These are phyloP conservation scores for Leptomonas seymouri DNA, from an alignment of 208 protist species.

Conservation along the genomic window DNA sequence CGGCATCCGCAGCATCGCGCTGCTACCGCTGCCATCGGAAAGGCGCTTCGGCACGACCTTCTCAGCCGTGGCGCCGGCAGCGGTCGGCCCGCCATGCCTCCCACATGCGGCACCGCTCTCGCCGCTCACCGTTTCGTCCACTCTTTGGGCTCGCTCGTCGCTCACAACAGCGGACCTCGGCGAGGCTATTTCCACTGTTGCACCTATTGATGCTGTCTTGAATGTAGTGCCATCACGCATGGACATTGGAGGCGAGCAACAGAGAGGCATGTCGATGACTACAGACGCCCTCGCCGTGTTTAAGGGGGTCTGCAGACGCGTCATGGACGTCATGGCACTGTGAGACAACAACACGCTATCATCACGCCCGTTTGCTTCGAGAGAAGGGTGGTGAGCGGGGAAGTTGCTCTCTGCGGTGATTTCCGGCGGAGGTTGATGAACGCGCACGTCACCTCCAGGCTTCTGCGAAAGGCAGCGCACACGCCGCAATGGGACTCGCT, in stretches of 20 bases:
- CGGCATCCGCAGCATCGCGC: not conserved
- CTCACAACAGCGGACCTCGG: no score
- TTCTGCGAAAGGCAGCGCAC: not conserved
- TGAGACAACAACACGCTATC: constrained; percentile 16
- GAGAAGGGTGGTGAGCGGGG: not conserved
- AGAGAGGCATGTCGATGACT: constrained; percentile 1
- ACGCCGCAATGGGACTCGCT: not conserved
- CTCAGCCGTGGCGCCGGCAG: constrained; percentile 1
- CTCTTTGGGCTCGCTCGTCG: not conserved
- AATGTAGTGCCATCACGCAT: no score
- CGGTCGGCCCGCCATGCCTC: not conserved
- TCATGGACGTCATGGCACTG: constrained; percentile 10
- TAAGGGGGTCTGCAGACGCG: constrained; percentile 4
- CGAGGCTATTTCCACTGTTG: no score
- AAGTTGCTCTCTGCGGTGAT: not conserved
- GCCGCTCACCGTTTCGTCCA: not conserved
- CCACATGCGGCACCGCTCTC: not conserved
- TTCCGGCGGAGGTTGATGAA: not conserved
- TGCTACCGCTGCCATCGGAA: not conserved
- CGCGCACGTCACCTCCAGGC: not conserved
- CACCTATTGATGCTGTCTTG: no score
- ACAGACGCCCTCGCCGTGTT: not conserved
- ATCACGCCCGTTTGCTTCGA: not conserved
- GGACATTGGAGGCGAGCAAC: not conserved
- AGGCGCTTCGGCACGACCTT: not conserved